Conservation (phyloP, 352 stramenopile genomes). For the Pythium phragmiticola region DNA sequence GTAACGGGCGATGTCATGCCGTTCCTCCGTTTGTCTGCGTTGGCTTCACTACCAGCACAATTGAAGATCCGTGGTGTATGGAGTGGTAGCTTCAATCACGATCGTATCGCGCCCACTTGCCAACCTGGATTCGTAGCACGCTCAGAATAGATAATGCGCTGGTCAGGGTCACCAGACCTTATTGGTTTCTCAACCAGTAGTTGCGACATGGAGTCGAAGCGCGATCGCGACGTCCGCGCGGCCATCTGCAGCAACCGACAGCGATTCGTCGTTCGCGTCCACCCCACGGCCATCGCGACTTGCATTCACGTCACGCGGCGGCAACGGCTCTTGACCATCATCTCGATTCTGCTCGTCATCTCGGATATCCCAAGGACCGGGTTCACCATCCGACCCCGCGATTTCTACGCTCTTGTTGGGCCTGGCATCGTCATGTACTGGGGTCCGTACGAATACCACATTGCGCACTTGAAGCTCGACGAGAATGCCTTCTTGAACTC, state of each 20-base stretch:
- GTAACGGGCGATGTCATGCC: no score
- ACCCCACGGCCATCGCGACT: neutral
- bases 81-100: no score
- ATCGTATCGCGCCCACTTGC: no score
- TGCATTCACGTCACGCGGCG: neutral
- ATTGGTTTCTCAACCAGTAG: neutral
- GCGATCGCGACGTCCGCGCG: neutral
- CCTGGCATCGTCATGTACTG: conserved; percentile 38
- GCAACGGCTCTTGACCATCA: conserved; percentile 29
- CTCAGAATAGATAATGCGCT: no score
- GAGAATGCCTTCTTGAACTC: neutral
- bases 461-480: conserved; percentile 30
- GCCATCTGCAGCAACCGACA: neutral
- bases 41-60: no score
- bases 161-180: no score
- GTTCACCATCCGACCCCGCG: conserved; percentile 29
- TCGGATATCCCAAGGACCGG: conserved; percentile 54
- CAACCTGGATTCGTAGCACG: no score
- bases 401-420: conserved; percentile 31
- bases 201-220: neutral
- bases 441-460: conserved; percentile 38
- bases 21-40: no score
- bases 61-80: no score
- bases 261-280: neutral
- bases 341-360: conserved; percentile 38